Evolutionary conservation across 1,284 basidiomycete genomes (phyloP).

Genomic region (Cutaneotrichosporon dermatis): DNA sequence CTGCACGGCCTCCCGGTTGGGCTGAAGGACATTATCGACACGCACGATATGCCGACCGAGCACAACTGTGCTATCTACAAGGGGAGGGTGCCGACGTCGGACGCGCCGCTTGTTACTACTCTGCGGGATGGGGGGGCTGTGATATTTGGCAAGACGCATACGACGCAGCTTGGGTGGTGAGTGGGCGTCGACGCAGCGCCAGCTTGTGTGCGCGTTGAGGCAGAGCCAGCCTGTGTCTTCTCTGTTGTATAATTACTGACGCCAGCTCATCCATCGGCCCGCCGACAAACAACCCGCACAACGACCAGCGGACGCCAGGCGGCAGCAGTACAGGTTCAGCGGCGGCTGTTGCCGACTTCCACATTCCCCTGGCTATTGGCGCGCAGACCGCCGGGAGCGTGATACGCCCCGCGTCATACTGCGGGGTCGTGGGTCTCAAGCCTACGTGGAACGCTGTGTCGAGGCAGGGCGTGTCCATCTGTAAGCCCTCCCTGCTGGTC

Average conservation of each 20-base stretch:
- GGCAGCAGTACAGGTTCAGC: slow-evolving; percentile 38
- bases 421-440: slow-evolving; percentile 38
- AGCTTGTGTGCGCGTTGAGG: no score
- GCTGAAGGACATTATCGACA: slow-evolving; percentile 35
- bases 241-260: background rate
- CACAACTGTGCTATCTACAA: slow-evolving; percentile 30
- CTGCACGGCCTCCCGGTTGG: slow-evolving; percentile 35
- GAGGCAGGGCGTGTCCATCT: slow-evolving; percentile 38
- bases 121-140: slow-evolving; percentile 32
- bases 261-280: slow-evolving; percentile 26
- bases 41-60: slow-evolving; percentile 37
- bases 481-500: slow-evolving; percentile 10
- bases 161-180: slow-evolving; percentile 37
- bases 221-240: no score
- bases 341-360: slow-evolving; percentile 38
- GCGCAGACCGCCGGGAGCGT: slow-evolving; percentile 31
- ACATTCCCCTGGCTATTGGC: slow-evolving; percentile 33
- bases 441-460: slow-evolving; percentile 40
- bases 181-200: background rate
- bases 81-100: slow-evolving; percentile 17
- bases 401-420: slow-evolving; percentile 39
- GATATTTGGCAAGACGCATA: slow-evolving; percentile 42
- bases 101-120: slow-evolving; percentile 26
- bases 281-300: slow-evolving; percentile 34
- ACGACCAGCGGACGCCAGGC: slow-evolving; percentile 30